Evolutionary conservation across 768 basidiomycete genomes (phyloP).

Genomic region (Suillus hirtellus): DNA sequence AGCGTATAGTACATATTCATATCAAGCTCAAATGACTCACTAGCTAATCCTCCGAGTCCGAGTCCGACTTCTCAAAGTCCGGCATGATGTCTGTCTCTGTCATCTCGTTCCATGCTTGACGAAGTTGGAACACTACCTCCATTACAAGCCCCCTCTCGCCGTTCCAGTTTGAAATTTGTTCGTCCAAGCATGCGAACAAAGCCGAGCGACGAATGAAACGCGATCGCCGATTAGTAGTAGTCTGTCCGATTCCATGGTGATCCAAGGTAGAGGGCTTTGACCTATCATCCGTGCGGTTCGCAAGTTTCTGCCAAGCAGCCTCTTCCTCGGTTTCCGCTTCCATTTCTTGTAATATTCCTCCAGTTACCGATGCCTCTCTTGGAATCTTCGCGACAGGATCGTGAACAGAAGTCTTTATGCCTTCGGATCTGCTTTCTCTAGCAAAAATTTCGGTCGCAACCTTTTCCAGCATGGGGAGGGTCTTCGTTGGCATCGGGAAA

Average conservation of each 20-base stretch:
- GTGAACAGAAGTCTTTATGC: conserved; percentile 5
- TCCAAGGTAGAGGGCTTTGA: neutral
- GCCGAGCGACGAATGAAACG: conserved; percentile 27
- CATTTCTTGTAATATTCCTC: neutral
- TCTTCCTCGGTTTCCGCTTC: neutral
- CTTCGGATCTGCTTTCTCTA: conserved; percentile 3
- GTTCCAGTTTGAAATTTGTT: neutral
- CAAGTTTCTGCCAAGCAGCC: neutral
- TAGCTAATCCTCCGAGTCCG: neutral
- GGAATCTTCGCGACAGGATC: neutral
- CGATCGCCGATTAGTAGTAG: neutral
- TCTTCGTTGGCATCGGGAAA: neutral
- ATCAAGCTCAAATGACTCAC: neutral
- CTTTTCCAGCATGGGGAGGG: conserved; percentile 23
- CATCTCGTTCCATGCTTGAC: neutral
- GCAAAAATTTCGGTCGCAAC: conserved; percentile 16
- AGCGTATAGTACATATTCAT: neutral
- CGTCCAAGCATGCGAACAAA: conserved; percentile 23
- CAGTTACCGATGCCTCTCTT: neutral
- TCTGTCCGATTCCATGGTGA: neutral
- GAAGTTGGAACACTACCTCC: conserved; percentile 14
- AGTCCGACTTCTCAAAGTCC: conserved; percentile 1
- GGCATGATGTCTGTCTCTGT: neutral
- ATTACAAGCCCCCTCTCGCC: conserved; percentile 15
- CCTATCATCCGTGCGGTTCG: neutral